phyloP scores from a whole-genome alignment of 495 filamentous ascomycete species.

The Penicillium cinerascens region DNA sequence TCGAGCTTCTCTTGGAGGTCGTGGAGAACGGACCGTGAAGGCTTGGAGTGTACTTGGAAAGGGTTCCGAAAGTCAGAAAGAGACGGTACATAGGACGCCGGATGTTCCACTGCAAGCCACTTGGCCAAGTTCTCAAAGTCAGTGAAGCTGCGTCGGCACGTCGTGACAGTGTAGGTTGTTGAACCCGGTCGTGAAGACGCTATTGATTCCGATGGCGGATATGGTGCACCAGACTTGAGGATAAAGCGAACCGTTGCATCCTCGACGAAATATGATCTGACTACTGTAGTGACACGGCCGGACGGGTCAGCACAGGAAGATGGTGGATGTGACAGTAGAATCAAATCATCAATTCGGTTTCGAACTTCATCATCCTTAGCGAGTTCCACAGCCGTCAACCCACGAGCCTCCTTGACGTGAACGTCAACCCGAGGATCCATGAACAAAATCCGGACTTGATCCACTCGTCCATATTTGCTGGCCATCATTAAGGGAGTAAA shows the following conservation, averaged over 20 bases:
- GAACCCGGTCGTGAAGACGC: slow-evolving; percentile 37
- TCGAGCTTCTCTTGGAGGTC: slow-evolving; percentile 87
- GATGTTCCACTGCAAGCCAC: slow-evolving; percentile 87
- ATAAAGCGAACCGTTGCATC: slow-evolving; percentile 92
- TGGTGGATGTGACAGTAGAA: slow-evolving; percentile 67
- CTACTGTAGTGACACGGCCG: slow-evolving; percentile 84
- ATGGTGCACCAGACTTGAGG: slow-evolving; percentile 79
- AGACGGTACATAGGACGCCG: slow-evolving; percentile 88
- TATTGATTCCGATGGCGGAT: slow-evolving; percentile 27
- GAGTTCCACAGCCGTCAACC: slow-evolving; percentile 91
- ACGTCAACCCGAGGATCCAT: slow-evolving; percentile 83
- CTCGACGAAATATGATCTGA: slow-evolving; percentile 96
- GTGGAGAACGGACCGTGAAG: slow-evolving; percentile 79
- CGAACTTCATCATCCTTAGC: slow-evolving; percentile 98
- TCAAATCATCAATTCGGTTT: slow-evolving; percentile 91
- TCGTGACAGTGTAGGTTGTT: slow-evolving; percentile 84
- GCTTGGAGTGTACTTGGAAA: slow-evolving; percentile 88
- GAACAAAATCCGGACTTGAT: slow-evolving; percentile 86
- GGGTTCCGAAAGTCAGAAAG: slow-evolving; percentile 77
- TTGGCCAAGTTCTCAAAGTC: slow-evolving; percentile 91
- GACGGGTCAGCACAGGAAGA: slow-evolving; percentile 53
- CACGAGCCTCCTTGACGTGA: slow-evolving; percentile 77
- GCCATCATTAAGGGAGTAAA: slow-evolving; percentile 98
- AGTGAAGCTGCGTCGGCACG: slow-evolving; percentile 79
- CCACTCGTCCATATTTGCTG: slow-evolving; percentile 96